These are phyloP conservation scores for Rhodamnia rubescens DNA, from an alignment of 345 rosid species.

Conservation along the genomic window DNA sequence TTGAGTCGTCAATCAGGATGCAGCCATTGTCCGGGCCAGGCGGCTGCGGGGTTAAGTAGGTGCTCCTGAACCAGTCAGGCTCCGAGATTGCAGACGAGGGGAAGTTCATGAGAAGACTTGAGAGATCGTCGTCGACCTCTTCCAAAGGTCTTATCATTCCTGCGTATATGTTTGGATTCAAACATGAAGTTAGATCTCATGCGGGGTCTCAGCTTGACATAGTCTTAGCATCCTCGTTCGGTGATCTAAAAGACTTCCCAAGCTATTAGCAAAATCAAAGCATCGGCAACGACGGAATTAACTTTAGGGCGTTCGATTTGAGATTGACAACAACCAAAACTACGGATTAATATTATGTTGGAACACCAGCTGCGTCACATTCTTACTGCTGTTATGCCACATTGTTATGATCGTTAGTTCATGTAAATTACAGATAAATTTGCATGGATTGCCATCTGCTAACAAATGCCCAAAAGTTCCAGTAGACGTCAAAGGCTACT, in stretches of 20 bases:
- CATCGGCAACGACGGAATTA: not conserved
- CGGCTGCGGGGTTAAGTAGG: not conserved
- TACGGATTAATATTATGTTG: not conserved
- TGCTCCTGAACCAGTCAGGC: slow-evolving; percentile 49
- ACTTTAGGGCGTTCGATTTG: not conserved
- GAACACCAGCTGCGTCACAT: not conserved
- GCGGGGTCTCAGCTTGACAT: not conserved
- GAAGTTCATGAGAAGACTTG: slow-evolving; percentile 58
- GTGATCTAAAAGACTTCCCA: not conserved
- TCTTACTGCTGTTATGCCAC: not conserved
- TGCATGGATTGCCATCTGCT: not conserved
- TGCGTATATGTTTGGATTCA: not conserved
- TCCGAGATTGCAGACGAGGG: slow-evolving; percentile 39
- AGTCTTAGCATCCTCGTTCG: not conserved
- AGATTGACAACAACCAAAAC: not conserved
- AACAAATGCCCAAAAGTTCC: not conserved
- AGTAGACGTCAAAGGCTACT: not conserved
- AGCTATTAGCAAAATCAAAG: not conserved
- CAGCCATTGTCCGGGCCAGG: not conserved
- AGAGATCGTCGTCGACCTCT: slow-evolving; percentile 38
- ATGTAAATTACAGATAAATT: not conserved
- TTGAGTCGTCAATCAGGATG: not conserved
- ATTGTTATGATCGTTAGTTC: not conserved
- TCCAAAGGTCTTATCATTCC: slow-evolving; percentile 27
- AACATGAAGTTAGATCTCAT: not conserved